phyloP scores from a whole-genome alignment of 148 eudicot genomes.

The Spergularia marina region DNA sequence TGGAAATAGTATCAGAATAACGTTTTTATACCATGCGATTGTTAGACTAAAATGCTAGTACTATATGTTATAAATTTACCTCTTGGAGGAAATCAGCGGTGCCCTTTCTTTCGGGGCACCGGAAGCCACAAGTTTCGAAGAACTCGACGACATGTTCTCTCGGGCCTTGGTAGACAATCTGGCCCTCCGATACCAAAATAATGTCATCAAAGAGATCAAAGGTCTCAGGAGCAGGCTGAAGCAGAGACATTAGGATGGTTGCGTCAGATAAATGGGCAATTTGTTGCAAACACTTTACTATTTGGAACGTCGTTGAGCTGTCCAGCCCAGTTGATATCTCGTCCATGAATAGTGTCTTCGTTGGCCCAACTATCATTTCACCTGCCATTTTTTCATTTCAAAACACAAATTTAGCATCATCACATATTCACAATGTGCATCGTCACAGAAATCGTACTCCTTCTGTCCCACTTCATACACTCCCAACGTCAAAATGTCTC shows the following conservation, averaged over 20 bases:
- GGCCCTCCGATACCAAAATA: slow-evolving; percentile 77
- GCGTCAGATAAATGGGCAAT: slow-evolving; percentile 74
- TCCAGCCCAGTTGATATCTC: slow-evolving; percentile 95
- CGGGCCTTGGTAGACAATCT: slow-evolving; percentile 83
- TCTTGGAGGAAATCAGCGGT: slow-evolving; percentile 89
- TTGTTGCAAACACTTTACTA: slow-evolving; percentile 81
- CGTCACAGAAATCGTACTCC: no score
- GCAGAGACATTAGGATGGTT: slow-evolving; percentile 69
- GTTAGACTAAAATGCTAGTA: no score
- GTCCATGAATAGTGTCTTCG: slow-evolving; percentile 87
- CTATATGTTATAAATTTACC: slow-evolving; percentile 29
- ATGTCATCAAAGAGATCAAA: slow-evolving; percentile 82
- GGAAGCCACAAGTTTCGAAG: slow-evolving; percentile 76
- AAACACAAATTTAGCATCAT: no score
- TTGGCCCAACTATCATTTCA: slow-evolving; percentile 85
- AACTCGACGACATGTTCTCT: slow-evolving; percentile 64
- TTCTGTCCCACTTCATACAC: no score
- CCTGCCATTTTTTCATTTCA: slow-evolving; percentile 29
- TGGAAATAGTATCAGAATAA: no score
- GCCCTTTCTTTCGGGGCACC: slow-evolving; percentile 77
- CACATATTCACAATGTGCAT: no score
- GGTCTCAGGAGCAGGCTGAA: slow-evolving; percentile 90
- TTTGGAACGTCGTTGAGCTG: slow-evolving; percentile 85
- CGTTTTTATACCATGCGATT: no score
- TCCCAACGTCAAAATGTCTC: no score